These are phyloP conservation scores for Rubus parviflorus DNA, from an alignment of 306 rosid genomes.

Conservation along the genomic window DNA sequence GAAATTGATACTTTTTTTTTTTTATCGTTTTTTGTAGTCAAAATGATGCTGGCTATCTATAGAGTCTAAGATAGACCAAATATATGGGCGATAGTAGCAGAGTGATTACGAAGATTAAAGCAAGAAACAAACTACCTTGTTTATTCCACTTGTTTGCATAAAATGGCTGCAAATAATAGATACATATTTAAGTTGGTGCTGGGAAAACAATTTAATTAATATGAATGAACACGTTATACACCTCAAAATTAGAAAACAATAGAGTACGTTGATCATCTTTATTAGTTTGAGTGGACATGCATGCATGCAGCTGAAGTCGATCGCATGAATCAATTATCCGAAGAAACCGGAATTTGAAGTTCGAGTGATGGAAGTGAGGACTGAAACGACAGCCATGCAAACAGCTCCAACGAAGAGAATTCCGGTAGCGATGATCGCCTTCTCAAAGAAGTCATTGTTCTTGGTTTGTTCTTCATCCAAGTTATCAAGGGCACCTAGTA, in stretches of 20 bases:
- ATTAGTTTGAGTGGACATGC: neutral
- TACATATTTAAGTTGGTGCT: neutral
- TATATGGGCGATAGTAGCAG: neutral
- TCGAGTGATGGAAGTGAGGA: conserved; percentile 44
- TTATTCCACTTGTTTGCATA: neutral
- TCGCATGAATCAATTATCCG: conserved; percentile 5
- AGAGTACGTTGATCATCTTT: neutral
- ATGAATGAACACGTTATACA: neutral
- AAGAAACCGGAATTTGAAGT: conserved; percentile 14
- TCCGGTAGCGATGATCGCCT: conserved; percentile 30
- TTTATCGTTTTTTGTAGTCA: neutral
- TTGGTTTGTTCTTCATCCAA: conserved; percentile 17
- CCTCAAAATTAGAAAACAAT: neutral
- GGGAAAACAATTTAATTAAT: neutral
- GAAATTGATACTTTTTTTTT: neutral
- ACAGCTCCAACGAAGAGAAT: conserved; percentile 32
- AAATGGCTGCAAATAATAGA: neutral
- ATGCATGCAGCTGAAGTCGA: neutral
- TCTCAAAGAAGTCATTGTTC: conserved; percentile 23
- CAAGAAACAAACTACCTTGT: neutral
- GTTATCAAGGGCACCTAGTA: neutral
- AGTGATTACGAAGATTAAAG: neutral
- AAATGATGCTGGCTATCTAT: neutral
- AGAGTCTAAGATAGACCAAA: no score
- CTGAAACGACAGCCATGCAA: conserved; percentile 38